phyloP scores from a whole-genome alignment of 164 flowering plant genomes.

The Chimonanthus salicifolius region DNA sequence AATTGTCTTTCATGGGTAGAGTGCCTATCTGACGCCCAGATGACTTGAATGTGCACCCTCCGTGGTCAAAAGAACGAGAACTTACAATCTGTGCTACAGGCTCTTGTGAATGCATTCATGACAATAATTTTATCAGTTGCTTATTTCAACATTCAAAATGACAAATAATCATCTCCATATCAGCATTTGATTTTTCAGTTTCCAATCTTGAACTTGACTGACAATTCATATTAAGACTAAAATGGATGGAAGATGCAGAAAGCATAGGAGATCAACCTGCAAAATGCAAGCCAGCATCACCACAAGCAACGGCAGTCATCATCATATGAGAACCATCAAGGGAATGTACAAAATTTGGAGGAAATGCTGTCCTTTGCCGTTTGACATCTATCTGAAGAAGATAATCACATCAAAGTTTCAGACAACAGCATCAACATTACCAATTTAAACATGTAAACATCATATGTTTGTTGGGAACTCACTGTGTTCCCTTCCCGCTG shows the following conservation, averaged over 20 bases:
- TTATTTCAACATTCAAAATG: not conserved
- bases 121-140: too few species aligned
- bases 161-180: not conserved
- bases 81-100: too few species aligned
- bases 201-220: too few species aligned
- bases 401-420: not conserved
- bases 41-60: too few species aligned
- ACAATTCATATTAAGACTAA: too few species aligned
- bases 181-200: not conserved
- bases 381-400: slow-evolving; percentile 56
- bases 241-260: not conserved
- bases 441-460: not conserved
- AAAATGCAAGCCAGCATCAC: slow-evolving; percentile 75
- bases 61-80: too few species aligned
- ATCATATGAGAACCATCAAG: slow-evolving; percentile 98
- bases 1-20: too few species aligned
- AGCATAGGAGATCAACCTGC: slow-evolving; percentile 53
- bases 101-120: too few species aligned
- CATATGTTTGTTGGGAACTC: slow-evolving; percentile 17
- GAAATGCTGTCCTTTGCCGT: slow-evolving; percentile 89
- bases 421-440: not conserved
- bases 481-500: slow-evolving; percentile 52
- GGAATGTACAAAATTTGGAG: slow-evolving; percentile 95
- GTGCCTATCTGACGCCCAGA: too few species aligned
- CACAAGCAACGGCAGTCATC: slow-evolving; percentile 96